These are phyloP conservation scores for Apostasia ramifera DNA, from an alignment of 106 monocot genomes.

Conservation along the genomic window DNA sequence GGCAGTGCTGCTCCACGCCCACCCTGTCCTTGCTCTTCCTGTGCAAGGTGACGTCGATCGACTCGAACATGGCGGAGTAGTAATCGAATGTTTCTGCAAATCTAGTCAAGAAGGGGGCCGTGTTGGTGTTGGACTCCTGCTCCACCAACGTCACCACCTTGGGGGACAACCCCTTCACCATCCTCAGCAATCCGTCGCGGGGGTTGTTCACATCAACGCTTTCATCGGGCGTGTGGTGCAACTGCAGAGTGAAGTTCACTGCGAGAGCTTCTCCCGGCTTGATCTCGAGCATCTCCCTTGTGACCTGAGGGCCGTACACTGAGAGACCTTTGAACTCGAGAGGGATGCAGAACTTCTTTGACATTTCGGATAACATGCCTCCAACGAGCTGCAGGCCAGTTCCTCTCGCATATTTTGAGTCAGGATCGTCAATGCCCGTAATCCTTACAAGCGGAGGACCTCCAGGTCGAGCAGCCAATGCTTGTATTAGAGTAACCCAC, in stretches of 20 bases:
- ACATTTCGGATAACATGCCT: conserved; percentile 41
- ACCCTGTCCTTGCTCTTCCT: conserved; percentile 67
- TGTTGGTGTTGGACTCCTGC: conserved; percentile 93
- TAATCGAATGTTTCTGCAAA: conserved; percentile 78
- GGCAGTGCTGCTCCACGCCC: conserved; percentile 79
- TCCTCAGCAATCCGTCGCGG: conserved; percentile 74
- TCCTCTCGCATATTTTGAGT: conserved; percentile 57
- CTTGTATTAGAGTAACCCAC: conserved; percentile 86
- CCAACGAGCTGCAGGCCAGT: conserved; percentile 42
- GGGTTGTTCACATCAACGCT: conserved; percentile 89
- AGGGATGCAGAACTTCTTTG: conserved; percentile 61
- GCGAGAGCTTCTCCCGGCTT: conserved; percentile 68
- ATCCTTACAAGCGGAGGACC: conserved; percentile 81
- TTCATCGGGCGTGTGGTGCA: conserved; percentile 91
- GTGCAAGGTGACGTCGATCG: conserved; percentile 55
- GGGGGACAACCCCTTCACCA: conserved; percentile 81
- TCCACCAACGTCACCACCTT: conserved; percentile 80
- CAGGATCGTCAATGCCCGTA: conserved; percentile 77
- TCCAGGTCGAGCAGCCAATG: conserved; percentile 66
- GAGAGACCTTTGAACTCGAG: conserved; percentile 54
- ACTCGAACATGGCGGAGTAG: conserved; percentile 87
- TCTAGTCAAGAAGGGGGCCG: conserved; percentile 66
- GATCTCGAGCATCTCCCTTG: conserved; percentile 66
- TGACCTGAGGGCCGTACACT: conserved; percentile 40
- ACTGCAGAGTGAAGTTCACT: conserved; percentile 77